A percentile compares a stretch with the other conserved stretches of the same genome.
Evolutionary conservation across 1,284 basidiomycete species (phyloP).

Genomic region (Ceratobasidium sp.): DNA sequence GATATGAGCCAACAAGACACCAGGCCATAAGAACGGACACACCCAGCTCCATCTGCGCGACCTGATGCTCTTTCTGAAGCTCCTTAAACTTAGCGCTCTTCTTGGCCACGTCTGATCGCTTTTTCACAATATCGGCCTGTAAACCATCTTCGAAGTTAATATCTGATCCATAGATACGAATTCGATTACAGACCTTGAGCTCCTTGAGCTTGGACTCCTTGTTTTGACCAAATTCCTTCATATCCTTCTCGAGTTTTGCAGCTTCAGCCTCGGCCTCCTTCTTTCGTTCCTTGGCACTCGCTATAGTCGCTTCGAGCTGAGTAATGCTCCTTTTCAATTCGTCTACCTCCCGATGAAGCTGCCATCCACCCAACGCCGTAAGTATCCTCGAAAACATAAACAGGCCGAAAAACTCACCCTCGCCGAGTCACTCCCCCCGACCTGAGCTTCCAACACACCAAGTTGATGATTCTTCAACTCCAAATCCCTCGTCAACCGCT

Average conservation of each 20-base stretch:
- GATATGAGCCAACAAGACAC: conserved; percentile 51
- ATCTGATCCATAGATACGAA: conserved; percentile 52
- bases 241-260: conserved; percentile 92
- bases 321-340: conserved; percentile 73
- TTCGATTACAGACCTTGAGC: conserved; percentile 75
- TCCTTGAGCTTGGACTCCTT: conserved; percentile 97
- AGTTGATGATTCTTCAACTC: conserved; percentile 93
- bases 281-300: conserved; percentile 79
- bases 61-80: conserved; percentile 89
- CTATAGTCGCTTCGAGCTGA: conserved; percentile 73
- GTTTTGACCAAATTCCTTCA: conserved; percentile 98
- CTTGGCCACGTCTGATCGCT: conserved; percentile 85
- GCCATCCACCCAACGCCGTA: conserved; percentile 18
- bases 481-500: conserved; percentile 72
- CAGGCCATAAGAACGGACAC: conserved; percentile 51
- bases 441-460: conserved; percentile 82
- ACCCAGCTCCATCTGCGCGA: conserved; percentile 88
- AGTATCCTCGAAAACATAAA: conserved; percentile 5
- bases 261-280: conserved; percentile 79
- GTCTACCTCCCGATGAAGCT: conserved; percentile 88
- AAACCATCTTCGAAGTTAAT: not conserved
- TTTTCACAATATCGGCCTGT: conserved; percentile 79
- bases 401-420: conserved; percentile 64
- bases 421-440: conserved; percentile 89
- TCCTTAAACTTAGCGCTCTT: conserved; percentile 84